Conservation (phyloP, 2,329 filamentous ascomycete genomes). For the Trichoderma endophyticum region DNA sequence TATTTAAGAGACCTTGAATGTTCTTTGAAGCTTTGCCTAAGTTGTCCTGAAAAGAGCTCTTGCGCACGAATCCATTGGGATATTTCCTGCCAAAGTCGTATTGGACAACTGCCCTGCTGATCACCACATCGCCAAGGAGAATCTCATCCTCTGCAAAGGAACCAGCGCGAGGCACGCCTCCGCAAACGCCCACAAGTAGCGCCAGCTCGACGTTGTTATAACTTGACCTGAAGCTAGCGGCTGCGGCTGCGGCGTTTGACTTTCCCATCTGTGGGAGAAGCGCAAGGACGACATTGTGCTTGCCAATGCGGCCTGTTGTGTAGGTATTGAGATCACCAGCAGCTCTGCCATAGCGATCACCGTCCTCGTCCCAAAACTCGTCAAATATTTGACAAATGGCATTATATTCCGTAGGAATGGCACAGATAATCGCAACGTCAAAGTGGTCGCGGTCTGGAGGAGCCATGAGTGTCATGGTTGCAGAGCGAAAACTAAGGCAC, state of each 20-base stretch:
- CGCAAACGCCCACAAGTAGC: slow-evolving; percentile 40
- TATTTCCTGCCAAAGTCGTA: slow-evolving; percentile 31
- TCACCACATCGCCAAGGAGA: slow-evolving; percentile 32
- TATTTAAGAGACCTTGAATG: slow-evolving; percentile 28
- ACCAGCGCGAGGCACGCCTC: slow-evolving; percentile 29
- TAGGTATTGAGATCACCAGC: slow-evolving; percentile 22
- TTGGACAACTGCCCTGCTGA: slow-evolving; percentile 30
- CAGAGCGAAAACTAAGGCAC: not conserved
- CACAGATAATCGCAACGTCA: slow-evolving; percentile 20
- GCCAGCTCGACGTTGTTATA: slow-evolving; percentile 33
- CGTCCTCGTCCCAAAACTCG: slow-evolving; percentile 21
- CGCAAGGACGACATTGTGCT: slow-evolving; percentile 28
- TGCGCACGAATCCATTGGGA: slow-evolving; percentile 25
- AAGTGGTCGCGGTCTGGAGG: slow-evolving; percentile 7
- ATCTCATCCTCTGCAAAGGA: slow-evolving; percentile 20
- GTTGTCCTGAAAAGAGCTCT: slow-evolving; percentile 26
- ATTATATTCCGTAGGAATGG: slow-evolving; percentile 17
- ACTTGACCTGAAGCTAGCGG: slow-evolving; percentile 31
- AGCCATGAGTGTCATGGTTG: not conserved
- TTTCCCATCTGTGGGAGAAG: slow-evolving; percentile 30
- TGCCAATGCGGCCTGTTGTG: slow-evolving; percentile 26
- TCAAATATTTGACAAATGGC: slow-evolving; percentile 19
- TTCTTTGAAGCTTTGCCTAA: slow-evolving; percentile 27
- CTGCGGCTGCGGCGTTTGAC: slow-evolving; percentile 26
- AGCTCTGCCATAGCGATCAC: slow-evolving; percentile 14